Base-by-base conservation (phyloP, 345 rosid species). In the Citrus australasica region DNA sequence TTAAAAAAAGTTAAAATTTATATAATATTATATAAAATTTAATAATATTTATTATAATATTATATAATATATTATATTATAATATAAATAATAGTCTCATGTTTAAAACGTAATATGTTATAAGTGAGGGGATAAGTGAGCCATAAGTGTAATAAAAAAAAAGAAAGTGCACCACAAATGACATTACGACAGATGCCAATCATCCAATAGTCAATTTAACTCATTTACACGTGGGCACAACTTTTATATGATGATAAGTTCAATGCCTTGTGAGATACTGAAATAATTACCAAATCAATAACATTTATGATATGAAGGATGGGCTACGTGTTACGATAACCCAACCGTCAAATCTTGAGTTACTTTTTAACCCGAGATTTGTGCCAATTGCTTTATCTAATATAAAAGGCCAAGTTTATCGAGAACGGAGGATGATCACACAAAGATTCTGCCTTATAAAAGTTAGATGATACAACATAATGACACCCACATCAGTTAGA, bases 11-110 rank as follows among this genome's bases (percentile, higher is more conserved):
- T 33, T 33, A 33, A 33, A 33, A 33, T 33, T 33, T 33, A 33
- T 33, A 33, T 0, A 33, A 5, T 33, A 33, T 5, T 33, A 33
- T 33, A 33, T 33, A 4, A 33, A 2, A 33, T 33, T 0, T 33
- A 0, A 33, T 33, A 33, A 33, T 0, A 0, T 33, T 33, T 33
- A 33, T 33, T 32, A 32, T 32, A 32, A 4, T 32, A 3, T 32
- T 0, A 32, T 33, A 0, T 0, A 5, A 5, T n/a, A n/a, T n/a
- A n/a, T n/a, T 33, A 33, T 33, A 33, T 33, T 33, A 33, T 33
- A 33, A 33, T 32, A 0, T 3, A 3, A 30, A 3, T 30, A 30
- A 30, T 30, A 3, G 32, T 3, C 0, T 30, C 0, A 0, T 3
- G 32, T 30, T 2, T 30, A 30, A 2, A 3, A 3, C 0, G 32